Base-by-base conservation (phyloP, 2,329 filamentous ascomycete genomes). In the Talaromyces marneffei region DNA sequence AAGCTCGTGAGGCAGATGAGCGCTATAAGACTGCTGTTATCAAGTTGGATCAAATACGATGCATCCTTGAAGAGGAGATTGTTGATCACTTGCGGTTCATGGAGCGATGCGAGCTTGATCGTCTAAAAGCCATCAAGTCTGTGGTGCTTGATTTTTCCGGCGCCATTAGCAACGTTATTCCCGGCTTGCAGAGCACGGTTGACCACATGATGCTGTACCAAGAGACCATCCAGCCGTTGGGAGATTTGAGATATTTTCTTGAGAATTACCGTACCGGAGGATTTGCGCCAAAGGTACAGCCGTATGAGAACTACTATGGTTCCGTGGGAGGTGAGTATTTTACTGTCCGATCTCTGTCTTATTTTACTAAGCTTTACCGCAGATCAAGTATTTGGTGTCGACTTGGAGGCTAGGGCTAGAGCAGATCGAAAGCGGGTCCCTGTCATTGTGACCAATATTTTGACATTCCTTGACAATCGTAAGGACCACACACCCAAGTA, bases 191-290 rank as follows among this genome's bases (percentile, higher is more conserved):
- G 77, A 93, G 93, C 62, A 92, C 92, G 0, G 92, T 99, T 25
- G 94, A 99, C 78, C 92, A 95, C 73, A 97, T 99, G 92, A 92
- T 99, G 87, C 83, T 99, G 52, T 99, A 95, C 78, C 94, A 99
- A 75, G 94, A 99, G 80, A 97, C 94, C 0, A 90, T 99, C n/a
- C 94, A 97, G 75, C 94, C 94, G 5, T 74, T 87, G 53, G 90
- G 91, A 40, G 94, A 99, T 75, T 79, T 99, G 67, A 85, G 94
- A 65, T 99, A 97, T 74, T 83, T 99, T 63, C 82, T 99, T 50
- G 94, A 99, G 78, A 99, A 93, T 73, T 99, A 99, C 77, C 88
- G 92, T 65, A 99, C 94, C 6, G 94, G 94, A 65, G 90, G 88
- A 66, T 99, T 96, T 73, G 85, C 91, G 57, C 94, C 94, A 8